These are phyloP conservation scores for Fusarium torreyae DNA, from an alignment of 2,329 filamentous ascomycete genomes.

Conservation along the genomic window DNA sequence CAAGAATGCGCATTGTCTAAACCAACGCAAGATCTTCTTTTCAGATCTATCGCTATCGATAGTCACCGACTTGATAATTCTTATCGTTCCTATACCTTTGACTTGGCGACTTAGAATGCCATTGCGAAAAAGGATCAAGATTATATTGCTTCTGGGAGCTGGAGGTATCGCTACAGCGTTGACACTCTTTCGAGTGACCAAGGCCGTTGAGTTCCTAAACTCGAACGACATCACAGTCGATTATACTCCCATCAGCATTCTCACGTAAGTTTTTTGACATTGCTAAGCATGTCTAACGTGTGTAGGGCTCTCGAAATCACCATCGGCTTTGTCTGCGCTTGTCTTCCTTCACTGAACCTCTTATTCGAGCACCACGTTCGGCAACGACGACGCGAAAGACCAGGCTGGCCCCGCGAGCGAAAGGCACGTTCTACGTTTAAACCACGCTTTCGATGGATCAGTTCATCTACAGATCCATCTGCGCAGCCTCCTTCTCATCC, in stretches of 20 bases:
- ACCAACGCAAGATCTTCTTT: slow-evolving; percentile 52
- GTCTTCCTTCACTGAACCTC: slow-evolving; percentile 41
- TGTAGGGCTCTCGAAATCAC: slow-evolving; percentile 36
- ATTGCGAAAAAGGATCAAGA: slow-evolving; percentile 42
- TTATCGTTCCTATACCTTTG: slow-evolving; percentile 37
- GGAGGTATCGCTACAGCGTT: slow-evolving; percentile 43
- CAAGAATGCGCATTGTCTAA: slow-evolving; percentile 52
- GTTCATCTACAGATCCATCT: slow-evolving; percentile 26
- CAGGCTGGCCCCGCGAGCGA: slow-evolving; percentile 11
- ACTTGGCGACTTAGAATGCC: slow-evolving; percentile 39
- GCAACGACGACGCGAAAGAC: slow-evolving; percentile 18
- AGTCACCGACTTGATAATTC: slow-evolving; percentile 39
- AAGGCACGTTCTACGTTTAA: slow-evolving; percentile 7
- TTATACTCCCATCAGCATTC: slow-evolving; percentile 34
- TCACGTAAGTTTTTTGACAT: slow-evolving; percentile 19
- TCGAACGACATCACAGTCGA: slow-evolving; percentile 43
- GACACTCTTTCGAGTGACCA: slow-evolving; percentile 31
- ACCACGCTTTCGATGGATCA: slow-evolving; percentile 34
- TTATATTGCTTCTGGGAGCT: slow-evolving; percentile 38
- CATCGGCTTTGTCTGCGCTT: slow-evolving; percentile 46
- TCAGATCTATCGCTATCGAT: slow-evolving; percentile 35
- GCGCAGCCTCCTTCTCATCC: slow-evolving; percentile 5
- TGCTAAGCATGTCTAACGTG: background rate
- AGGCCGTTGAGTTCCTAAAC: slow-evolving; percentile 30
- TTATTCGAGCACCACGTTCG: slow-evolving; percentile 36